phyloP scores from a whole-genome alignment of 805 yeast genomes.

The Pichia manshurica region DNA sequence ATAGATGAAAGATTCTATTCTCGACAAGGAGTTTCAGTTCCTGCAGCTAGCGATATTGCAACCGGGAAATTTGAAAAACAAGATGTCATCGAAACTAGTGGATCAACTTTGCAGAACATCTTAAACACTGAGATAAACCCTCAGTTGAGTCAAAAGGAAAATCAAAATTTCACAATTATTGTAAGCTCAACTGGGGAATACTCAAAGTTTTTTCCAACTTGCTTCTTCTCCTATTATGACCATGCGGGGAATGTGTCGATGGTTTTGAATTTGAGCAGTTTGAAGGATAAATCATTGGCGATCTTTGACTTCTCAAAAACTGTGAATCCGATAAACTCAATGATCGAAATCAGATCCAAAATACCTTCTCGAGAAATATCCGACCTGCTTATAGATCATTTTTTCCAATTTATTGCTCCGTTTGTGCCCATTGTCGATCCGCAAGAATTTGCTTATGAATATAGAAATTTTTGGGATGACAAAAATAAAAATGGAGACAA shows the following conservation, averaged over 20 bases:
- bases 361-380: slow-evolving; percentile 14
- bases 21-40: neutral
- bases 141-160: slow-evolving; percentile 9
- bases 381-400: slow-evolving; percentile 18
- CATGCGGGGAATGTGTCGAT: slow-evolving; percentile 18
- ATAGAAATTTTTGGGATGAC: slow-evolving; percentile 16
- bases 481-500: slow-evolving; percentile 8
- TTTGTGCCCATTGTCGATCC: slow-evolving; percentile 21
- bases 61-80: too few relatives aligned
- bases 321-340: slow-evolving; percentile 13
- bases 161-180: slow-evolving; percentile 20
- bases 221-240: slow-evolving; percentile 19
- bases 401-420: slow-evolving; percentile 18
- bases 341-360: slow-evolving; percentile 8
- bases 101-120: neutral
- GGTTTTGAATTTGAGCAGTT: slow-evolving; percentile 10
- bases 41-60: neutral
- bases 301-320: slow-evolving; percentile 18
- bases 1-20: slow-evolving; percentile 7
- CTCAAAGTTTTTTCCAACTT: slow-evolving; percentile 20
- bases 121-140: slow-evolving; percentile 17
- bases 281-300: slow-evolving; percentile 10
- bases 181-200: slow-evolving; percentile 21
- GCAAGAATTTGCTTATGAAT: slow-evolving; percentile 19
- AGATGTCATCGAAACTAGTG: neutral